phyloP scores from a whole-genome alignment of 140 eudicot species.

The Erigeron philadelphicus region DNA sequence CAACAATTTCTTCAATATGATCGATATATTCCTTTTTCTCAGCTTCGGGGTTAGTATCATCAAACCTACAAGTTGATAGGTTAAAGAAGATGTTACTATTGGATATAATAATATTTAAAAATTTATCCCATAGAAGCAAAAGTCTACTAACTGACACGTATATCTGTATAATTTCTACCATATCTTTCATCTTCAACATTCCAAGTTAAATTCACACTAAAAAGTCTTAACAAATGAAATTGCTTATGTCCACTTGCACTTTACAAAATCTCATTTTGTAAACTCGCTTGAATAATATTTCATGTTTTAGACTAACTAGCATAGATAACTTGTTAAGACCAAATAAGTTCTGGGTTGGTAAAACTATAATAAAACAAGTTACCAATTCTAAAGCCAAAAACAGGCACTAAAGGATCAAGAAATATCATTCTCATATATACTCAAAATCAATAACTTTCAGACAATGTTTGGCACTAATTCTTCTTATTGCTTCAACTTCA shows the following conservation, averaged over 20 bases:
- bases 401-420: not conserved
- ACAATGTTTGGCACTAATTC: not conserved
- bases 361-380: not conserved
- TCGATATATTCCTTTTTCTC: slow-evolving; percentile 93
- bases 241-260: too few relatives aligned
- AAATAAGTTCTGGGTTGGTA: slow-evolving; percentile 1
- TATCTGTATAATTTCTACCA: not conserved
- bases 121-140: not conserved
- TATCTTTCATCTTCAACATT: not conserved
- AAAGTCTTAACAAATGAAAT: too few relatives aligned
- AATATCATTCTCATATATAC: not conserved
- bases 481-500: not conserved
- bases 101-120: not conserved
- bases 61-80: slow-evolving; percentile 45
- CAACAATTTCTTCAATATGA: slow-evolving; percentile 85
- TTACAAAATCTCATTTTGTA: too few relatives aligned
- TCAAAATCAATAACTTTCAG: not conserved
- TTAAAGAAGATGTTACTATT: not conserved
- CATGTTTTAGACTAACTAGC: too few relatives aligned
- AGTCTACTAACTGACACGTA: not conserved
- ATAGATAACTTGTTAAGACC: too few relatives aligned
- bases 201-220: not conserved
- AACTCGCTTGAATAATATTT: too few relatives aligned
- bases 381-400: not conserved
- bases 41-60: slow-evolving; percentile 98